Base-by-base conservation (phyloP, 129 eudicot species). In the Mikania micrantha region DNA sequence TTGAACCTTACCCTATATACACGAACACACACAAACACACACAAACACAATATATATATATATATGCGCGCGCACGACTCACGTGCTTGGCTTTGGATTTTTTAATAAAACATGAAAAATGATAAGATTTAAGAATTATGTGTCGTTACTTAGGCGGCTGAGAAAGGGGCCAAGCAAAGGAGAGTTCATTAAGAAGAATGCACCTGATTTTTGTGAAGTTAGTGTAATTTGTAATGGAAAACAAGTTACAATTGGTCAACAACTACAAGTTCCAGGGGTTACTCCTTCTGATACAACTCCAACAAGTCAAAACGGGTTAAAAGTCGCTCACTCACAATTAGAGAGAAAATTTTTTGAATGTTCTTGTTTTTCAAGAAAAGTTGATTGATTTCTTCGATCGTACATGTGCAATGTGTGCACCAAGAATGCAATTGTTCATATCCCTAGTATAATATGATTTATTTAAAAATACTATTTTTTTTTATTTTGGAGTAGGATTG, bases 121-220 rank as follows among this genome's bases (percentile, higher is more conserved):
- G 40, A 31, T 48, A 12, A 2, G 4, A 6, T 34, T 4, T 36
- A 9, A 52, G 5, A n/a, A 52, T 5, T 27, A n/a, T 7, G 2
- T 57, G 31, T 59, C 66, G 36, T n/a, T 19, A 69, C 71, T 10
- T 60, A 87, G 97, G 87, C 74, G 78, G 53, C 39, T 83, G 57
- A 75, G 81, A 78, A 88, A 73, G 56, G 83, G 95, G 24, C 70
- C 60, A 8, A 71, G 88, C 5, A 88, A 82, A 76, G 95, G 89
- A 78, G 88, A 84, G 73, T 50, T 77, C 58, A 56, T 92, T 41
- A 78, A 78, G 63, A 88, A 85, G 73, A 76, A 76, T 60, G 96
- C 91, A 56, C 96, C 96, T 1, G 85, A 73, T 13, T 75, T 45
- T 58, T 92, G 98, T 64, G 80, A 85, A 19, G 96, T 92, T 31